Base-by-base conservation (phyloP, 371 early-diverging fungal species). In the Syncephalastrum sp. region DNA sequence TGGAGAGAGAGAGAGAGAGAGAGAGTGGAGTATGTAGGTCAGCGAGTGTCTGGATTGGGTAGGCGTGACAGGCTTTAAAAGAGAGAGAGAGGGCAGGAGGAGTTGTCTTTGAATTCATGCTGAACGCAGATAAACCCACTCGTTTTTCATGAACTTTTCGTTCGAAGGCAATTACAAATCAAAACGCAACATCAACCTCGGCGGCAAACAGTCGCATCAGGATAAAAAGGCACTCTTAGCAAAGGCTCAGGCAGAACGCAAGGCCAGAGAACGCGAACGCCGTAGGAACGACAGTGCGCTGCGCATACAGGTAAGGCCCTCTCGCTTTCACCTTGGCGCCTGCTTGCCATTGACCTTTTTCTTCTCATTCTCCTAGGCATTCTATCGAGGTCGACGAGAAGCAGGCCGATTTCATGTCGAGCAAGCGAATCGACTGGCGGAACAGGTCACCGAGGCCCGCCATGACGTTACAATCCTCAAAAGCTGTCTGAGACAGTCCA, bases 121-220 rank as follows among this genome's bases (percentile, higher is more conserved):
- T 33, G 38, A 8, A 33, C 5, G 38, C 38, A 33, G 38, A 33
- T 33, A 33, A 10, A 33, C 10, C 7, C 38, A 12, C 70, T 13
- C 38, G 38, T 33, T 33, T 33, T 33, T 57, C 68, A 55, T 78
- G 78, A 75, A 74, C 44, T 84, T 81, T 59, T 77, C 63, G 46
- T 91, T 91, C 63, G 90, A 90, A 68, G 91, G 91, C 29, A 86
- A 88, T 59, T 85, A 77, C 60, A 88, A 82, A 65, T 64, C 80
- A 42, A 82, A 79, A 53, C 79, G 89, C 15, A 79, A 82, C 50
- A 93, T 95, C 55, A 91, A 87, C 60, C 83, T 95, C 56, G 93
- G 94, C 29, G 93, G 94, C 1, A 75, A 75, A 17, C 81, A 74
- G 23, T 67, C 72, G 33, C 76, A 83, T 15, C 77, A 85, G 43